Evolutionary conservation across 2,329 filamentous ascomycete genomes (phyloP), one percentile per base, ranked within the genome.

Genomic region (Colletotrichum cereale): DNA sequence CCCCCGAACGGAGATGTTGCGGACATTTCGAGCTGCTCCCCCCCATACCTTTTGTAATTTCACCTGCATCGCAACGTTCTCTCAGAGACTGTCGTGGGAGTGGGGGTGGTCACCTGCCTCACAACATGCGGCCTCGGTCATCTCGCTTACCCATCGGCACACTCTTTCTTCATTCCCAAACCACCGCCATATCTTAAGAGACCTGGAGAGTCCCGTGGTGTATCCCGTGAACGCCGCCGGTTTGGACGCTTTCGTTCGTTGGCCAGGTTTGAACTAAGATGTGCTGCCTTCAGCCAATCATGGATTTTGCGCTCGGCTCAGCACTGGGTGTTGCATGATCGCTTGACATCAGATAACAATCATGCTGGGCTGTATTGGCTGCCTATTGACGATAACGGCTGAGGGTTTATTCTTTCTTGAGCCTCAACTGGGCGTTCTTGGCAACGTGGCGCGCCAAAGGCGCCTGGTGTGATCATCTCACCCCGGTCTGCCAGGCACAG

Each of bases 261-360:
- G 11, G 10, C 7, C 3, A 10, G 21, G 8, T n/a, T 44, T 44
- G n/a, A n/a, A n/a, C n/a, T n/a, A n/a, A n/a, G n/a, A 47, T 47
- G 44, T 24, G 44, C 14, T 48, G n/a, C 6, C 26, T 18, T 5
- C 0, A 50, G 12, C 42, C 21, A 44, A 11, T 44, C 1, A 8
- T 47, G 26, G 26, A 6, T 52, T 31, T 7, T 50, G 12, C 7
- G 2, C 48, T 52, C 11, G 14, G 7, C 14, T 18, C 16, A 16
- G 24, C 14, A 29, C 14, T 24, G 6, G 12, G 26, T 7, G 48
- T 52, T 26, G 81, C 2, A 88, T 78, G 1, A 86, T 67, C 0
- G 79, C 76, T 69, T 87, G 83, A 74, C 86, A 87, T 5, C 84
- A 80, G 5, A 88, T 75, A 7, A 34, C 8, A n/a, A n/a, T n/a